A percentile compares a stretch with the other conserved stretches of the same genome.
Evolutionary conservation across 768 basidiomycete genomes (phyloP).

Genomic region (Russula sp.): DNA sequence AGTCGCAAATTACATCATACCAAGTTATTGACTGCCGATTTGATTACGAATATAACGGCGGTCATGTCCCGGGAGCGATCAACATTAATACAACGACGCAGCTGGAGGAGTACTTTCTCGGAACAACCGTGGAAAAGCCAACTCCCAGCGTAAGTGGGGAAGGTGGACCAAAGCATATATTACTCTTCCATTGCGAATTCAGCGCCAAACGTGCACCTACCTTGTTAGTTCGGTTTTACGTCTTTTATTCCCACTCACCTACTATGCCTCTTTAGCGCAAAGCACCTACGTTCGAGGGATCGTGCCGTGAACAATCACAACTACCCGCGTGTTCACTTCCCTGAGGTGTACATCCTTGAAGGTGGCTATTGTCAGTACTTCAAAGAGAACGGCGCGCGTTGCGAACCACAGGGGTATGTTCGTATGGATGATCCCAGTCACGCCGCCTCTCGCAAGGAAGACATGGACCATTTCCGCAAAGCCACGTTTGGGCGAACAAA

Average conservation of each 20-base stretch:
- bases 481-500: conserved; percentile 85
- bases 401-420: conserved; percentile 80
- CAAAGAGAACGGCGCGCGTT: conserved; percentile 62
- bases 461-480: conserved; percentile 89
- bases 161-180: conserved; percentile 66
- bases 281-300: conserved; percentile 88
- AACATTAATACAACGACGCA: conserved; percentile 82
- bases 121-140: conserved; percentile 52
- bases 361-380: conserved; percentile 94
- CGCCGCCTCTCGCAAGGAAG: conserved; percentile 73
- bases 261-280: conserved; percentile 59
- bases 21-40: conserved; percentile 95
- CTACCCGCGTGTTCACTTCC: conserved; percentile 93
- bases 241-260: not conserved
- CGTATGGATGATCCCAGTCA: conserved; percentile 94
- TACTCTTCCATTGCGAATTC: conserved; percentile 98
- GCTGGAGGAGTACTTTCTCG: conserved; percentile 79
- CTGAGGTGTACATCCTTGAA: conserved; percentile 94
- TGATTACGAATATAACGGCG: conserved; percentile 93
- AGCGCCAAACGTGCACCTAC: conserved; percentile 94
- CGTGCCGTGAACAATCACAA: conserved; percentile 81
- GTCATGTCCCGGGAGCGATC: conserved; percentile 87
- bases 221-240: conserved; percentile 57
- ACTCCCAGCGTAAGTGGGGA: conserved; percentile 75
- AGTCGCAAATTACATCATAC: conserved; percentile 60